Conservation (phyloP, 2,329 filamentous ascomycete species). For the Exophiala oligosperma region DNA sequence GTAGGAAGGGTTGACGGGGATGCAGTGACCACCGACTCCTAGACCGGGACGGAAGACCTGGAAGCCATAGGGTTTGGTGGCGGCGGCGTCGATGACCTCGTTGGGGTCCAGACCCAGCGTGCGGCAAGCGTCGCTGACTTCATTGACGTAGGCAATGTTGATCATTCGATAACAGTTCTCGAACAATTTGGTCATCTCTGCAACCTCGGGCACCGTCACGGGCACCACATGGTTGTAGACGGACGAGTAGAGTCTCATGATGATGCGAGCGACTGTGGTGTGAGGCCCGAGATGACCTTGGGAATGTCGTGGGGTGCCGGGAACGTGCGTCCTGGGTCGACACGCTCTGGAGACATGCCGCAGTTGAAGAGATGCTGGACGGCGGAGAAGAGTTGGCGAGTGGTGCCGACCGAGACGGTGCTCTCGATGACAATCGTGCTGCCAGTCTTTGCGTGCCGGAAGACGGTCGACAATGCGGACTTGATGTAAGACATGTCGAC, state of each 20-base stretch:
- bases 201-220: slow-evolving; percentile 20
- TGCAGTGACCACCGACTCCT: slow-evolving; percentile 25
- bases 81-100: slow-evolving; percentile 22
- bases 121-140: slow-evolving; percentile 22
- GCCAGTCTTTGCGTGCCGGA: slow-evolving; percentile 14
- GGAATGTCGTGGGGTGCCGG: slow-evolving; percentile 18
- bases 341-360: slow-evolving; percentile 25
- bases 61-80: slow-evolving; percentile 24
- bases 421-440: slow-evolving; percentile 26
- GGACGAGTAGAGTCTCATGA: slow-evolving; percentile 13
- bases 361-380: slow-evolving; percentile 15
- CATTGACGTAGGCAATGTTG: slow-evolving; percentile 25
- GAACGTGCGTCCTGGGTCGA: slow-evolving; percentile 21
- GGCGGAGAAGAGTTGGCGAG: slow-evolving; percentile 15
- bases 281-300: slow-evolving; percentile 23
- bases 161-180: slow-evolving; percentile 27
- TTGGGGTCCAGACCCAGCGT: slow-evolving; percentile 19
- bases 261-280: slow-evolving; percentile 12
- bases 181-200: slow-evolving; percentile 26
- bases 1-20: slow-evolving; percentile 25
- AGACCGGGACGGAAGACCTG: slow-evolving; percentile 21
- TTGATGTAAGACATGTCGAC: slow-evolving; percentile 17
- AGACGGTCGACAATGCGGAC: slow-evolving; percentile 16
- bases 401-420: slow-evolving; percentile 21
- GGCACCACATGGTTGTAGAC: slow-evolving; percentile 20